A percentile compares a stretch with the other conserved stretches of the same genome.
These are phyloP conservation scores for Diaporthe vexans DNA, from an alignment of 2,329 filamentous ascomycete species.

Conservation along the genomic window DNA sequence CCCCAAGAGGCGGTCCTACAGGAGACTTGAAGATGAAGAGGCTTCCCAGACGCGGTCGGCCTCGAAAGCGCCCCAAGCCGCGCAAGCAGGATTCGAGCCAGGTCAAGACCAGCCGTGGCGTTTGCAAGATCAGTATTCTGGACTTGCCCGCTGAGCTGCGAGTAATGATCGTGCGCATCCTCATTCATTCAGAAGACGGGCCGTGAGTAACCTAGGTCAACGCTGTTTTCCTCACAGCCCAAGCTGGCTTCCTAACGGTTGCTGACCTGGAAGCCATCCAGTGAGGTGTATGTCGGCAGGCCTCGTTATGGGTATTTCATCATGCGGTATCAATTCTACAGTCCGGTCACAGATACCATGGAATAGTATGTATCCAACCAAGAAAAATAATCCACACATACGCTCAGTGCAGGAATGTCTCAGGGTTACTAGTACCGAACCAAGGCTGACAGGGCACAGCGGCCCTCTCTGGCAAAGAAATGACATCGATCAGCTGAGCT, in stretches of 20 bases:
- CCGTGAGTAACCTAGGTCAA: background rate
- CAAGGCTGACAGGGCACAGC: background rate
- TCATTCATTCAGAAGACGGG: background rate
- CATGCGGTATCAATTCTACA: background rate
- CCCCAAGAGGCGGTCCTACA: too few species aligned
- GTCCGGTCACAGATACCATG: background rate
- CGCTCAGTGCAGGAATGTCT: background rate
- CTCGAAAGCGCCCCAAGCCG: too few species aligned
- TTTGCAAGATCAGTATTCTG: background rate
- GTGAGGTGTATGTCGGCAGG: constrained; percentile 3
- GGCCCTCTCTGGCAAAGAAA: background rate
- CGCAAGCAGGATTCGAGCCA: too few species aligned
- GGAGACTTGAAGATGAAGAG: too few species aligned
- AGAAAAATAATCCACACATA: background rate
- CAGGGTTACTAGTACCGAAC: background rate
- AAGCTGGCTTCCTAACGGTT: too few species aligned
- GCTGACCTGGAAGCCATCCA: background rate
- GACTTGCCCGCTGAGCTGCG: background rate
- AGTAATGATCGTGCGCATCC: background rate
- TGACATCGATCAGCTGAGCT: background rate
- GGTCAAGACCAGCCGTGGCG: background rate
- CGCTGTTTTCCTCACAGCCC: background rate
- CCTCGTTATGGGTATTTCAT: too few species aligned
- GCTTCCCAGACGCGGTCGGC: too few species aligned
- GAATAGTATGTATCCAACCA: background rate